A percentile compares a stretch with the other conserved stretches of the same genome.
Evolutionary conservation across 176 grass and related monocot species (phyloP).

Genomic region (Juncus inflexus): DNA sequence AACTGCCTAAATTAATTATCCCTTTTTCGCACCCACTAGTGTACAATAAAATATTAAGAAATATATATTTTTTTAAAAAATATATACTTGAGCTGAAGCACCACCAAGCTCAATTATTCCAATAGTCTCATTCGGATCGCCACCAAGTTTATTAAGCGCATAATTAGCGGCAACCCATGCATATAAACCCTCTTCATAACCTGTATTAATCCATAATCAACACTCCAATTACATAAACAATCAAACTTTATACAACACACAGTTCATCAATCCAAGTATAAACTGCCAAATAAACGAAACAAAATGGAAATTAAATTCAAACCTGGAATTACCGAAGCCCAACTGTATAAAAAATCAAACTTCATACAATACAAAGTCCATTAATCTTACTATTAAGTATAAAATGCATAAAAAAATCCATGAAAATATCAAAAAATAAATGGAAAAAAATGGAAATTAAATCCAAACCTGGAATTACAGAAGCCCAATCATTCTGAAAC

Average conservation of each 20-base stretch:
- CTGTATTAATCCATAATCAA: conserved; percentile 34
- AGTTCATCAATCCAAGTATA: neutral
- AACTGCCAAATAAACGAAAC: neutral
- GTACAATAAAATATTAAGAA: conserved; percentile 11
- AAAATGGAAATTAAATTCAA: neutral
- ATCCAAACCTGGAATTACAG: conserved; percentile 79
- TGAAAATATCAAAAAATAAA: conserved; percentile 1
- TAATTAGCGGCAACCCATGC: conserved; percentile 95
- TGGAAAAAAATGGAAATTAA: neutral
- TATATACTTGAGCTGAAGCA: conserved; percentile 76
- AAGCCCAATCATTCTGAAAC: conserved; percentile 68
- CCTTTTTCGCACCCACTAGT: no score
- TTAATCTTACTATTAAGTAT: neutral
- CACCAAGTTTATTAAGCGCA: conserved; percentile 73
- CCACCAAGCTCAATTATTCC: conserved; percentile 96
- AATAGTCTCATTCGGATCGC: conserved; percentile 72
- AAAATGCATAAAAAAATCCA: neutral
- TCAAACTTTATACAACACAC: neutral
- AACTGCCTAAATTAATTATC: no score
- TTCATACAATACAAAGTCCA: neutral
- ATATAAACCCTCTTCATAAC: conserved; percentile 86
- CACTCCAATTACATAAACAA: neutral
- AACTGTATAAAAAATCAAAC: conserved; percentile 61
- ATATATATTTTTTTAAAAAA: no score
- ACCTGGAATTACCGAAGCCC: conserved; percentile 86